Percentiles rank a stretch among this genome's conserved stretches.
phyloP scores from a whole-genome alignment of 192 early-diverging fungal species.

The Umbelopsis sp. region DNA sequence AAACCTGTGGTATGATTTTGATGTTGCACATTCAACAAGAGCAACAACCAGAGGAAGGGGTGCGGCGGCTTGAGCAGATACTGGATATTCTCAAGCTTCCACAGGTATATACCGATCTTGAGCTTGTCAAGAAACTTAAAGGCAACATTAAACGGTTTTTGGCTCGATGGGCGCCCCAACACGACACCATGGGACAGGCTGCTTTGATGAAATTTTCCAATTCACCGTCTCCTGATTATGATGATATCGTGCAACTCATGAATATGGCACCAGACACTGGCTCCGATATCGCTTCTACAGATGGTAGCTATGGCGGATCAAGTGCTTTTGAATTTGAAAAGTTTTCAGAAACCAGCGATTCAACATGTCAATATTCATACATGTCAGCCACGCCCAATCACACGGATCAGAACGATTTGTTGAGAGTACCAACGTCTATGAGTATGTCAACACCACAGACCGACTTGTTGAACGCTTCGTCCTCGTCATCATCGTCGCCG shows the following conservation, averaged over 20 bases:
- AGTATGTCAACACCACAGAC: too few relatives aligned
- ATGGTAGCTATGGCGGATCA: neutral
- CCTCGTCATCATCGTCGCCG: too few relatives aligned
- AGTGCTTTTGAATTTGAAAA: neutral
- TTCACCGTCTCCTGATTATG: slow-evolving; percentile 4
- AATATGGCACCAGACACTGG: neutral
- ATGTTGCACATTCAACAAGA: slow-evolving; percentile 2
- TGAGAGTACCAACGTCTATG: neutral
- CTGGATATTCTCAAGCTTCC: neutral
- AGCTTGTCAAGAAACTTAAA: neutral
- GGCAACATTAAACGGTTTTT: neutral
- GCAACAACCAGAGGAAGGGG: neutral
- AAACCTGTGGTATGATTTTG: neutral
- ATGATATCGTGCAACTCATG: neutral
- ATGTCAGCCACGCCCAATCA: too few relatives aligned
- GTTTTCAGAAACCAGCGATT: neutral
- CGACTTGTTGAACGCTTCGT: too few relatives aligned
- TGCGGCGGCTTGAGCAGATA: neutral
- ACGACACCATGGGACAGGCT: neutral
- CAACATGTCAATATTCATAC: too few relatives aligned
- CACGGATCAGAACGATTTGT: neutral
- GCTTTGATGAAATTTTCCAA: neutral
- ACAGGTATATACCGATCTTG: neutral
- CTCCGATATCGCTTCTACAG: neutral
- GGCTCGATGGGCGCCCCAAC: neutral